phyloP scores from a whole-genome alignment of 768 basidiomycete genomes.

The Gymnopilus dilepis region DNA sequence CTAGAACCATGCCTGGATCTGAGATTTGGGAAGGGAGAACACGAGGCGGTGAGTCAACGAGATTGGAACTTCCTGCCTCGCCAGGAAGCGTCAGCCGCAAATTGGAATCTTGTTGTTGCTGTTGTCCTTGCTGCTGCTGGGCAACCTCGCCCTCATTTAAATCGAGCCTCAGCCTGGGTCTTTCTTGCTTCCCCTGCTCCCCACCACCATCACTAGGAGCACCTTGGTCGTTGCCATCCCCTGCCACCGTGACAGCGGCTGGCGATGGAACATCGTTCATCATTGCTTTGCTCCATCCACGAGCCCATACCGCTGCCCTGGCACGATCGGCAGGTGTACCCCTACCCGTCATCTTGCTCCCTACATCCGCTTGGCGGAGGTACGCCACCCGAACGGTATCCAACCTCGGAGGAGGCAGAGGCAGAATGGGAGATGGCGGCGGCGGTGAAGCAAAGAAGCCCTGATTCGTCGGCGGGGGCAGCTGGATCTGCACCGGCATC shows the following conservation, averaged over 20 bases:
- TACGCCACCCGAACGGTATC: slow-evolving; percentile 35
- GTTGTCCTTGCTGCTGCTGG: neutral
- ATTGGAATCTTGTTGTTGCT: neutral
- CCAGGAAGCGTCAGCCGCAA: slow-evolving; percentile 3
- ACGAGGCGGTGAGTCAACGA: neutral
- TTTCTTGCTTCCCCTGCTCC: neutral
- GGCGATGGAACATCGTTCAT: neutral
- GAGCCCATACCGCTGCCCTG: slow-evolving; percentile 35
- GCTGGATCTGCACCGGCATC: slow-evolving; percentile 23
- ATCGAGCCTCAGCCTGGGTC: slow-evolving; percentile 13
- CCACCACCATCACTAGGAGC: slow-evolving; percentile 6
- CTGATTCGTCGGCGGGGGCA: slow-evolving; percentile 13
- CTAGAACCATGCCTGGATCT: neutral
- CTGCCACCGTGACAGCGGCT: neutral
- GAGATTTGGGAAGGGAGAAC: neutral
- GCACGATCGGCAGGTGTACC: slow-evolving; percentile 40
- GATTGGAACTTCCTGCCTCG: neutral
- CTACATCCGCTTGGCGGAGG: slow-evolving; percentile 34
- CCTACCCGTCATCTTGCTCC: slow-evolving; percentile 33
- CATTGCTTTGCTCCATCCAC: slow-evolving; percentile 15
- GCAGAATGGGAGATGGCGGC: slow-evolving; percentile 31
- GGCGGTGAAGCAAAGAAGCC: slow-evolving; percentile 18
- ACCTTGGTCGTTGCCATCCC: neutral
- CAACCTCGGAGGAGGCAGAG: slow-evolving; percentile 41
- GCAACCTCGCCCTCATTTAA: slow-evolving; percentile 1